A percentile compares a stretch with the other conserved stretches of the same genome.
Conservation (phyloP, 257 asterid genomes). For the Solanum chilense region DNA sequence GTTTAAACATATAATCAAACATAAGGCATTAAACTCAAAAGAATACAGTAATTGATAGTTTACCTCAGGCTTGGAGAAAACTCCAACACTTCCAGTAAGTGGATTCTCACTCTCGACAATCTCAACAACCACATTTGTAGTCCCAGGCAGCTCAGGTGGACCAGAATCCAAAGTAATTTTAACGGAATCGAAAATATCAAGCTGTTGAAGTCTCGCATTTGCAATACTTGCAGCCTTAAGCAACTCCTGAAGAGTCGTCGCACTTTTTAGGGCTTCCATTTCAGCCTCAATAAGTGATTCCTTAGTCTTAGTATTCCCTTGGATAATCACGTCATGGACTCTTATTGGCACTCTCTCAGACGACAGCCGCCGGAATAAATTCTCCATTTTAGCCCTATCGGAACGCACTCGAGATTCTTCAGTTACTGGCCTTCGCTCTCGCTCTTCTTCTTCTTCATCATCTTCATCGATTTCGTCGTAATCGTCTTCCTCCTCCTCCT, state of each 20-base stretch:
- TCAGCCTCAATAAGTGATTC: slow-evolving; percentile 58
- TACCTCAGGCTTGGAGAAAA: slow-evolving; percentile 84
- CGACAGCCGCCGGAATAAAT: slow-evolving; percentile 43
- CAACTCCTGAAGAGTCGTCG: slow-evolving; percentile 60
- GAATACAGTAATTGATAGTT: neutral
- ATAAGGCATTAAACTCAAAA: neutral
- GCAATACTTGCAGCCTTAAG: slow-evolving; percentile 51
- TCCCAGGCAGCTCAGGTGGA: slow-evolving; percentile 88
- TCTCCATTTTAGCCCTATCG: slow-evolving; percentile 46
- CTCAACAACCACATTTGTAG: slow-evolving; percentile 70
- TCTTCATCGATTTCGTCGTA: slow-evolving; percentile 15
- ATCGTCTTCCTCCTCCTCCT: slow-evolving; percentile 7
- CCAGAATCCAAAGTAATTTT: slow-evolving; percentile 72
- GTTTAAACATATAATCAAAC: neutral
- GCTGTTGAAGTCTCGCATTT: slow-evolving; percentile 43
- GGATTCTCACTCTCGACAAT: slow-evolving; percentile 55
- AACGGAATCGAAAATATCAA: slow-evolving; percentile 75
- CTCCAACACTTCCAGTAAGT: slow-evolving; percentile 58
- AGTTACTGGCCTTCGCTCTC: slow-evolving; percentile 9
- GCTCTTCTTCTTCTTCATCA: slow-evolving; percentile 23
- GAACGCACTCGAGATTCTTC: slow-evolving; percentile 31
- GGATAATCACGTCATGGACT: slow-evolving; percentile 78
- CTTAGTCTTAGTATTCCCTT: slow-evolving; percentile 78
- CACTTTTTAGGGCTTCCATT: slow-evolving; percentile 43
- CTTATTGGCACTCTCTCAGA: slow-evolving; percentile 59